Base-by-base conservation (phyloP, 805 yeast genomes). In the Teunomyces gatunensis region DNA sequence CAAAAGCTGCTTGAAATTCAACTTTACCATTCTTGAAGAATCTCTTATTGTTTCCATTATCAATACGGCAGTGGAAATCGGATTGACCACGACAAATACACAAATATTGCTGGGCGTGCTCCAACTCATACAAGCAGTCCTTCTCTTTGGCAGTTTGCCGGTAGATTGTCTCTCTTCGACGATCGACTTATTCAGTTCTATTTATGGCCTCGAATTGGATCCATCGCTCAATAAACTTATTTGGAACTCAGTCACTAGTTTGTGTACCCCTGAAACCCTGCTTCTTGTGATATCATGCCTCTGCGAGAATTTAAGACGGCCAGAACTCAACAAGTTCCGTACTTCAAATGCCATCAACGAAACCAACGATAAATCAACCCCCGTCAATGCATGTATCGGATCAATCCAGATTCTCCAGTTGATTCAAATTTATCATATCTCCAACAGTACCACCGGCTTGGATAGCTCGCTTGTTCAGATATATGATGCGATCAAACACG, bases 91-190 rank as follows among this genome's bases (percentile, higher is more conserved):
- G 2, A 63, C 75, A 0, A 69, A 73, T 29, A 49, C 50, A 4
- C 49, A 41, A 2, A 71, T 79, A 7, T 52, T 77, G 18, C 58
- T 58, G n/a, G 57, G 63, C 5, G 67, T 78, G 32, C 57, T 79
- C 7, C 65, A 61, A 3, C 49, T 78, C n/a, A 52, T 83, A 6
- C 72, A 74, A 39, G 63, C 78, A 0, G 63, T 76, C 4, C 65
- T 77, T 40, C 58, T 71, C 1, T 77, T 68, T 52, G 83, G 84
- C 0, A 56, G 63, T 23, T 54, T 83, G 2, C 85, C 86, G 0
- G 48, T 62, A 6, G 51, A 62, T 1, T 58, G 60, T n/a, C 60
- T 78, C 21, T 62, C 56, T 17, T 61, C 64, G 5, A 61, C 72
- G 0, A 58, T 81, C 3, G 71, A 69, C 45, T 68, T 79, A 11